Evolutionary conservation across 176 grass and related monocot species (phyloP).

Genomic region (Paspalum notatum): DNA sequence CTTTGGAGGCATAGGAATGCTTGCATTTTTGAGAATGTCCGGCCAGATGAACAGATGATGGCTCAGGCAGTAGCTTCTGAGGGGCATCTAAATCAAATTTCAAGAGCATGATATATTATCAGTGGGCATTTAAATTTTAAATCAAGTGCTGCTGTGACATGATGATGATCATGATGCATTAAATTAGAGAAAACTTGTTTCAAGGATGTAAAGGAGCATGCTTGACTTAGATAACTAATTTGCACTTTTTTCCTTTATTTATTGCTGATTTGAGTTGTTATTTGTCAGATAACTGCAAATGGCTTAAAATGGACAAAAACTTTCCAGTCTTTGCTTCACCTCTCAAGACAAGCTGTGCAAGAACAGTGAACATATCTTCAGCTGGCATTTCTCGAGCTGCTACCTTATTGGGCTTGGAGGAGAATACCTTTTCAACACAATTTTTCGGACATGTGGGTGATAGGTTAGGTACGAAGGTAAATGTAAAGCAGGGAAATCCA

Average conservation of each 20-base stretch:
- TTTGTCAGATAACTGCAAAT: slow-evolving; percentile 45
- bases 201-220: slow-evolving; percentile 16
- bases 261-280: slow-evolving; percentile 37
- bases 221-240: slow-evolving; percentile 1
- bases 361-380: slow-evolving; percentile 74
- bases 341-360: slow-evolving; percentile 61
- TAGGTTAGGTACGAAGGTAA: slow-evolving; percentile 53
- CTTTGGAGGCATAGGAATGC: too few relatives aligned
- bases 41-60: too few relatives aligned
- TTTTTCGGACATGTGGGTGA: slow-evolving; percentile 56
- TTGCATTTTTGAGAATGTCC: too few relatives aligned
- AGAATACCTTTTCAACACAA: slow-evolving; percentile 62
- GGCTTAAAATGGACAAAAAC: slow-evolving; percentile 38
- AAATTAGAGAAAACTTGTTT: slow-evolving; percentile 19
- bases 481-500: slow-evolving; percentile 40
- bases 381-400: slow-evolving; percentile 69
- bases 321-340: slow-evolving; percentile 48
- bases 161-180: slow-evolving; percentile 2
- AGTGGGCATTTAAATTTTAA: slow-evolving; percentile 36
- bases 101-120: neutral
- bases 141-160: slow-evolving; percentile 33
- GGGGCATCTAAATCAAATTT: too few relatives aligned
- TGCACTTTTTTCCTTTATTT: neutral
- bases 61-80: too few relatives aligned
- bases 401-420: slow-evolving; percentile 79